Evolutionary conservation across 83 land plant genomes (phyloP).

Genomic region (Picea abies): DNA sequence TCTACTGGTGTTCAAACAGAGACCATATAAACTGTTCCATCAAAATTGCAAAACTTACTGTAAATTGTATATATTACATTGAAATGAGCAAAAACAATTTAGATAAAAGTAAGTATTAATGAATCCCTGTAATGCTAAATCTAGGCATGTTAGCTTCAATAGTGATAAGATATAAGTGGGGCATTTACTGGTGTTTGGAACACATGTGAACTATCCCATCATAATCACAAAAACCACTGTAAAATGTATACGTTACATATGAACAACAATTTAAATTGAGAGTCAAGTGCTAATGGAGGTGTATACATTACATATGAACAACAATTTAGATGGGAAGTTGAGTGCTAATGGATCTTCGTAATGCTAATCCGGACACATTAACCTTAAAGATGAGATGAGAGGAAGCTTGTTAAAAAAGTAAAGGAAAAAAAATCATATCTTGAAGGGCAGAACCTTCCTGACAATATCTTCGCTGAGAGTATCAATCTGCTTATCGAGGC

Average conservation of each 20-base stretch:
- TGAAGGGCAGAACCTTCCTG: constrained; percentile 60
- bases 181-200: neutral
- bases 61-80: neutral
- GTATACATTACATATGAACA: too few species aligned
- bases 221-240: neutral
- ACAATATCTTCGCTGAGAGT: constrained; percentile 60
- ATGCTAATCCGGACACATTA: too few species aligned
- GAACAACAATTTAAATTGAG: neutral
- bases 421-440: neutral
- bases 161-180: too few species aligned
- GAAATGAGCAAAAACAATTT: neutral
- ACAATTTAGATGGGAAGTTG: neutral
- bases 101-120: neutral
- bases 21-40: neutral
- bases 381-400: too few species aligned
- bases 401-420: neutral
- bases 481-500: constrained; percentile 66
- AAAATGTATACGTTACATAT: too few species aligned
- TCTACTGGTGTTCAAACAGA: too few species aligned
- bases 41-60: neutral
- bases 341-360: too few species aligned
- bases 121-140: too few species aligned
- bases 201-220: neutral
- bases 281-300: neutral
- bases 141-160: too few species aligned